Base-by-base conservation (phyloP, 1,284 basidiomycete genomes). In the Polyporus tsugae region DNA sequence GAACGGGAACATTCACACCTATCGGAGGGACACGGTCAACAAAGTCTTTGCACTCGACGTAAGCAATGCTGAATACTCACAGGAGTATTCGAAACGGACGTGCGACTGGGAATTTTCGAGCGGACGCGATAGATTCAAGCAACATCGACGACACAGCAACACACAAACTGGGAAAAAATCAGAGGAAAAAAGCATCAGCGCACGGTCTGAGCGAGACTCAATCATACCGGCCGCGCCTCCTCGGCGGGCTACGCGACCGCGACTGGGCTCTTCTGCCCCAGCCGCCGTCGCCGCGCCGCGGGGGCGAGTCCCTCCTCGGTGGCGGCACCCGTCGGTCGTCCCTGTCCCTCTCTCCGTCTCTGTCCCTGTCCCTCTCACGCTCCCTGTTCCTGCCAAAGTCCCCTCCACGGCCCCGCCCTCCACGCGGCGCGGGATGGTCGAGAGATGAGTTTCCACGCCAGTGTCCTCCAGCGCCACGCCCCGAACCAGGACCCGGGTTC, bases 381-480 rank as follows among this genome's bases (percentile, higher is more conserved):
- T 42, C 38, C 59, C 59, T 36, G 29, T 74, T 76, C 15, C 75
- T 69, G 0, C 72, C 73, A 68, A 75, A 68, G 55, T 77, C 80
- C 19, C 82, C 82, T 29, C 71, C 64, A 83, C 86, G 83, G 39
- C 83, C 79, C 25, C 87, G 82, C 62, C 82, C 80, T 6, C 82
- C 80, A 29, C 81, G 80, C 29, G 79, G 74, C n/a, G 77, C 79
- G 5, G 84, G 77, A 4, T 81, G 78, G 0, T 82, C 79, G 6
- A 81, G 81, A 71, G 86, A 84, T 5, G 90, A 90, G 29, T 83
- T 87, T 0, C 90, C 90, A 55, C 90, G 82, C 90, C 90, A 91
- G 76, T 91, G 90, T 9, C 90, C 90, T 22, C 87, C 89, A 60
- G 88, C 85, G 10, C 62, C 35, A 67, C 85, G 44, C 76, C 75